Evolutionary conservation across 176 grass and related monocot species (phyloP).

Genomic region (Paspalum notatum): DNA sequence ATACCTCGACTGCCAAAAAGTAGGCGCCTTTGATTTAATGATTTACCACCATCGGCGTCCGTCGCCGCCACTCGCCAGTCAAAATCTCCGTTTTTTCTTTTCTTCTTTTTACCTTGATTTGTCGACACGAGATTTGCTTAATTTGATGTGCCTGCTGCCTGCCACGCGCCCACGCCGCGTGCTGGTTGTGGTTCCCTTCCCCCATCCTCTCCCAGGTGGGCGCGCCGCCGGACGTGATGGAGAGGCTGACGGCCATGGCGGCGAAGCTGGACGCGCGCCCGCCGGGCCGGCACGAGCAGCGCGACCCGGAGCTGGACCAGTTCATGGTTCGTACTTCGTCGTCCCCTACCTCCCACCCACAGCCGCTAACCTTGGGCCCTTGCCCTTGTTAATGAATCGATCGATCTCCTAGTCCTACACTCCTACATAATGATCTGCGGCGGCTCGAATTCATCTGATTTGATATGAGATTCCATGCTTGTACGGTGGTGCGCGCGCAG

Average conservation of each 20-base stretch:
- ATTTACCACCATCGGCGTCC: background rate
- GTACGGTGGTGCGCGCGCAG: slow-evolving; percentile 33
- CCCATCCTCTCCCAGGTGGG: slow-evolving; percentile 47
- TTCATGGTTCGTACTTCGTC: slow-evolving; percentile 80
- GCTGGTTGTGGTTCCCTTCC: no score
- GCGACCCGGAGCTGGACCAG: slow-evolving; percentile 95
- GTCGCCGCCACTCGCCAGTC: background rate
- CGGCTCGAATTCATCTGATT: no score
- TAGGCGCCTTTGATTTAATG: slow-evolving; percentile 1
- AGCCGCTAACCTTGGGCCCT: background rate
- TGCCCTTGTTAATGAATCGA: no score
- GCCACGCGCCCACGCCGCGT: no score
- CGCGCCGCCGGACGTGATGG: slow-evolving; percentile 73
- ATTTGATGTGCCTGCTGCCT: slow-evolving; percentile 7
- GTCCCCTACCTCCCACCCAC: background rate
- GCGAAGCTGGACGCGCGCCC: slow-evolving; percentile 52
- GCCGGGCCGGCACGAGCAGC: slow-evolving; percentile 42
- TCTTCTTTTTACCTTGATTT: background rate
- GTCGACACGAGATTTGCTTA: background rate
- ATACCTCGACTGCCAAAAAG: slow-evolving; percentile 97
- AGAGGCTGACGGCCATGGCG: slow-evolving; percentile 58
- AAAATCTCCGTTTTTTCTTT: slow-evolving; percentile 10
- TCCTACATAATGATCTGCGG: no score
- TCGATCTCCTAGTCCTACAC: no score
- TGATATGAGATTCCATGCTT: background rate